phyloP scores from a whole-genome alignment of 176 grass and related monocot genomes.

The Pontederia paniculata region DNA sequence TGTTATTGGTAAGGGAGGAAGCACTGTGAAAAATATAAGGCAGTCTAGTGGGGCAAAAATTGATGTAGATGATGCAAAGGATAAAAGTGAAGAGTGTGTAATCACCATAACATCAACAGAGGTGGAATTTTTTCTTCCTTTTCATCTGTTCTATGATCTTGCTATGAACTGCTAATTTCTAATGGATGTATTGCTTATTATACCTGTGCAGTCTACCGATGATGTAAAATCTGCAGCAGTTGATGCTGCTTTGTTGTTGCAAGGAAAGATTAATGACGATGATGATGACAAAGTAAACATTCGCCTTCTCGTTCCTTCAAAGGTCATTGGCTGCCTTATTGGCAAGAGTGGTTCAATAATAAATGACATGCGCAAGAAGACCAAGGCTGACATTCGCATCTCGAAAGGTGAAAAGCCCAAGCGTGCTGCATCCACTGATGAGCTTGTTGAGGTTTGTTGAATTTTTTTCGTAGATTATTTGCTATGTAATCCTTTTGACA shows the following conservation, averaged over 20 bases:
- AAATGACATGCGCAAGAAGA: slow-evolving; percentile 83
- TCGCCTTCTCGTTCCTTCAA: slow-evolving; percentile 72
- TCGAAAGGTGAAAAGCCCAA: slow-evolving; percentile 76
- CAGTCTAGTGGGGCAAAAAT: slow-evolving; percentile 70
- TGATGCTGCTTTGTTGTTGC: slow-evolving; percentile 84
- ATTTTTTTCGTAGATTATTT: slow-evolving; percentile 6
- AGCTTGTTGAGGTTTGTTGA: slow-evolving; percentile 73
- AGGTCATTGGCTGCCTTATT: slow-evolving; percentile 87
- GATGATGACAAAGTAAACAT: slow-evolving; percentile 49
- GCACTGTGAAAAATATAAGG: slow-evolving; percentile 84
- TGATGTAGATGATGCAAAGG: slow-evolving; percentile 86
- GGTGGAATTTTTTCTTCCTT: slow-evolving; percentile 34
- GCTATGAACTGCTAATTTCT: slow-evolving; percentile 8
- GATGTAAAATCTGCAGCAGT: slow-evolving; percentile 91
- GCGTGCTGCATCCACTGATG: slow-evolving; percentile 56
- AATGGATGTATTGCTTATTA: slow-evolving; percentile 10
- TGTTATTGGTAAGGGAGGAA: slow-evolving; percentile 85
- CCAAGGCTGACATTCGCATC: slow-evolving; percentile 74
- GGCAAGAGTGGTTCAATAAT: slow-evolving; percentile 91
- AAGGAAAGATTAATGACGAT: slow-evolving; percentile 77
- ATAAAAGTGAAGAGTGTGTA: slow-evolving; percentile 68
- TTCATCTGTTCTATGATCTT: slow-evolving; percentile 7
- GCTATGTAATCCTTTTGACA: not conserved
- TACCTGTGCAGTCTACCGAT: slow-evolving; percentile 48
- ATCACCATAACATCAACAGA: slow-evolving; percentile 72